Conservation (phyloP, 169 alveolate genomes). For the Plasmodium sp. region DNA sequence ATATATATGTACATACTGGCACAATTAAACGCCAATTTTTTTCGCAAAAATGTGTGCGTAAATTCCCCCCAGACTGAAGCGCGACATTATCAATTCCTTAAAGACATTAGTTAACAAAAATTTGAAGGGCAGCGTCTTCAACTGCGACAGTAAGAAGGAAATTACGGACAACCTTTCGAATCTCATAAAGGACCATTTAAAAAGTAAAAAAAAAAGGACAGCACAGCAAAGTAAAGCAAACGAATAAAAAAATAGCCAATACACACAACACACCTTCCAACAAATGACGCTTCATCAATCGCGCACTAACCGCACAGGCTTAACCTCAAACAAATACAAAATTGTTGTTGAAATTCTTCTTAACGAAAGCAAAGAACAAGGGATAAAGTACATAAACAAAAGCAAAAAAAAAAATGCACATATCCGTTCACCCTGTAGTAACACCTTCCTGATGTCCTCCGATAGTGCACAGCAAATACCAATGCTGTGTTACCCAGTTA, state of each 20-base stretch:
- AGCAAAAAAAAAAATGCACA: neutral
- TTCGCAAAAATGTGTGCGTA: neutral
- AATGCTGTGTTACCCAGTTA: neutral
- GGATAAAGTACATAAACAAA: slow-evolving; percentile 24
- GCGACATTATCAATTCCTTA: slow-evolving; percentile 38
- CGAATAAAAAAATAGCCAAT: neutral
- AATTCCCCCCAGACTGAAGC: slow-evolving; percentile 37
- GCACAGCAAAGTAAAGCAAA: neutral
- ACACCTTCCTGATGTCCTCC: neutral
- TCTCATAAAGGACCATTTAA: slow-evolving; percentile 46
- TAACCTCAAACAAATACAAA: slow-evolving; percentile 51
- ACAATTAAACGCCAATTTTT: neutral
- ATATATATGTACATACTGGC: neutral
- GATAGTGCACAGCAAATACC: neutral
- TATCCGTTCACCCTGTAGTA: neutral
- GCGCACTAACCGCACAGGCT: slow-evolving; percentile 10
- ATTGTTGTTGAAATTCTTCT: slow-evolving; percentile 55
- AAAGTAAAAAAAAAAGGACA: slow-evolving; percentile 28
- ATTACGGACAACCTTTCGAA: slow-evolving; percentile 21
- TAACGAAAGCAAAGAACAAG: slow-evolving; percentile 56
- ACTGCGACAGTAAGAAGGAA: slow-evolving; percentile 20
- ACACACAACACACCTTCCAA: neutral
- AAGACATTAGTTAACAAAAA: slow-evolving; percentile 26
- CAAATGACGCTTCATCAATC: neutral
- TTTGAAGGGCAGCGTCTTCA: slow-evolving; percentile 4